Evolutionary conservation across 2,329 filamentous ascomycete species (phyloP).

Genomic region (Ophiostoma populinum): DNA sequence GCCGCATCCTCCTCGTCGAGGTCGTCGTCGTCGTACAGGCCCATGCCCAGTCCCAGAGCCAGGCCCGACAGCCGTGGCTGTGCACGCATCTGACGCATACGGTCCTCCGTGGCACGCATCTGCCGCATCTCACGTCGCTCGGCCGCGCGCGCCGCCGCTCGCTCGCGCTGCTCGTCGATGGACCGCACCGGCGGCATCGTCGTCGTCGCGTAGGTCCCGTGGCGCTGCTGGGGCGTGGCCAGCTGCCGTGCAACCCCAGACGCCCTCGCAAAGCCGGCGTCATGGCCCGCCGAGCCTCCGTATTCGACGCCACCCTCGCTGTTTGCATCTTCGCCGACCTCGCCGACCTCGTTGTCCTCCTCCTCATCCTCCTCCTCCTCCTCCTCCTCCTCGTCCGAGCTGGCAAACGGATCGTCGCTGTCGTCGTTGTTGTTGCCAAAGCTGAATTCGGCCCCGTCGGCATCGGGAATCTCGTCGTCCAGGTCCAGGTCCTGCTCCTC

Average conservation of each 20-base stretch:
- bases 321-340: neutral
- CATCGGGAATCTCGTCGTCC: constrained; percentile 59
- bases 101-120: constrained; percentile 41
- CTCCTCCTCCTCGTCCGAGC: constrained; percentile 17
- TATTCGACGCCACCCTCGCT: constrained; percentile 13
- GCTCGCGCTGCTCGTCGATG: constrained; percentile 21
- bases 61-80: constrained; percentile 22
- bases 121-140: constrained; percentile 28
- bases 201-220: neutral
- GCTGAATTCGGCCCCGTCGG: constrained; percentile 34
- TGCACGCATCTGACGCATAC: constrained; percentile 40
- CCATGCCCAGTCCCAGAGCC: constrained; percentile 9
- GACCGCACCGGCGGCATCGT: constrained; percentile 2
- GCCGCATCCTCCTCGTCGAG: constrained; percentile 36
- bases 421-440: constrained; percentile 28
- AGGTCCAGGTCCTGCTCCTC: constrained; percentile 38
- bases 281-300: constrained; percentile 10
- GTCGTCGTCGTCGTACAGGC: constrained; percentile 33
- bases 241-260: neutral
- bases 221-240: neutral
- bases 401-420: constrained; percentile 17
- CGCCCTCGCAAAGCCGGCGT: neutral
- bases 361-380: constrained; percentile 26
- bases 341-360: constrained; percentile 19
- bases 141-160: constrained; percentile 19